Evolutionary conservation across 805 yeast genomes (phyloP).

Genomic region (Cyberlindnera galapagoensis): DNA sequence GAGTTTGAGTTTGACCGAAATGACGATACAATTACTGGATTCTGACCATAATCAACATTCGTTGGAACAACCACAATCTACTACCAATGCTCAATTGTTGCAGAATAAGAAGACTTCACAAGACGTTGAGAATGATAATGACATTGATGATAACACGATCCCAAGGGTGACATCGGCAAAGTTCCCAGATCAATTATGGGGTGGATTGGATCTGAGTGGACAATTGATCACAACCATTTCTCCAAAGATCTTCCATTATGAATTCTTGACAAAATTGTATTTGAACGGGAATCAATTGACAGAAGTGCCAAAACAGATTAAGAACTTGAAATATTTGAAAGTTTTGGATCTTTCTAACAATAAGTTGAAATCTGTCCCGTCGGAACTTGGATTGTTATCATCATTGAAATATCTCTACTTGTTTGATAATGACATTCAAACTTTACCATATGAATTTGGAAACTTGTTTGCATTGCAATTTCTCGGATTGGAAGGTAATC

Average conservation of each 20-base stretch:
- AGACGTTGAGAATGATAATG: conserved; percentile 26
- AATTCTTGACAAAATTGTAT: conserved; percentile 79
- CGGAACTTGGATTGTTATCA: conserved; percentile 77
- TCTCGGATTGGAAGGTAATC: conserved; percentile 91
- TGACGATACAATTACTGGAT: conserved; percentile 31
- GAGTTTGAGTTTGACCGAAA: conserved; percentile 19
- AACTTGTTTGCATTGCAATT: conserved; percentile 77
- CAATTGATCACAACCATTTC: conserved; percentile 70
- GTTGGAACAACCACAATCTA: conserved; percentile 4
- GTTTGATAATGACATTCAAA: conserved; percentile 76
- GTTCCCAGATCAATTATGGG: conserved; percentile 80
- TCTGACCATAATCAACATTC: conserved; percentile 17
- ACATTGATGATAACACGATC: conserved; percentile 54
- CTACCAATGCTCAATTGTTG: conserved; percentile 20
- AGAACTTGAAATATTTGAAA: conserved; percentile 63
- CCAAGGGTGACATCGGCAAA: conserved; percentile 49
- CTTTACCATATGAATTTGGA: conserved; percentile 82
- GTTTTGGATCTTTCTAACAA: conserved; percentile 84
- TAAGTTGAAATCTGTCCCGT: conserved; percentile 62
- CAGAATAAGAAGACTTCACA: conserved; percentile 37
- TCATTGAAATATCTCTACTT: conserved; percentile 75
- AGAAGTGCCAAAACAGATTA: conserved; percentile 59
- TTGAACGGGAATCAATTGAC: conserved; percentile 79
- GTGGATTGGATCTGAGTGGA: conserved; percentile 86
- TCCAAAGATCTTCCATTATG: conserved; percentile 71